These are phyloP conservation scores for Abelmoschus esculentus DNA, from an alignment of 345 rosid species.

Conservation along the genomic window DNA sequence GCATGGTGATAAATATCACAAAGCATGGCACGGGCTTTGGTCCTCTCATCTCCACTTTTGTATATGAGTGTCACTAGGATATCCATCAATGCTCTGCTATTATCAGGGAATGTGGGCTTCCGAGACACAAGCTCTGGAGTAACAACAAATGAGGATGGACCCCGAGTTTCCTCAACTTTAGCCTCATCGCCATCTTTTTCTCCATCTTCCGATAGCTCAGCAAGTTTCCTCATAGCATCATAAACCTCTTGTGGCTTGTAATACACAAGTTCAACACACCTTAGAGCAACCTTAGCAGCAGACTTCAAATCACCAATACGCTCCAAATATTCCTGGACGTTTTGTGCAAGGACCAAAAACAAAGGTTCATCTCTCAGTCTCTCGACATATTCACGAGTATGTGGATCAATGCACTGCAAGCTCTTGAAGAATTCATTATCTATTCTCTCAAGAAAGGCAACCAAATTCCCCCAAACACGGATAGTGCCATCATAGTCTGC, in stretches of 20 bases:
- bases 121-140: slow-evolving; percentile 77
- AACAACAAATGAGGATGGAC: slow-evolving; percentile 58
- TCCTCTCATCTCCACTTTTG: slow-evolving; percentile 85
- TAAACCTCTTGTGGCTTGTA: slow-evolving; percentile 93
- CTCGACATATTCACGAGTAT: slow-evolving; percentile 83
- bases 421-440: slow-evolving; percentile 90
- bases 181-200: slow-evolving; percentile 26
- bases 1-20: no score
- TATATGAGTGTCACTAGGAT: slow-evolving; percentile 76
- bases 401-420: slow-evolving; percentile 90
- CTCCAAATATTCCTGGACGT: slow-evolving; percentile 75
- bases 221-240: slow-evolving; percentile 91
- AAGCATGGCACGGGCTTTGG: slow-evolving; percentile 74
- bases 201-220: slow-evolving; percentile 42
- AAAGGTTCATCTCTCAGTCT: slow-evolving; percentile 84
- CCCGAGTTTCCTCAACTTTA: slow-evolving; percentile 50
- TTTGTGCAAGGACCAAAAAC: slow-evolving; percentile 73
- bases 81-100: slow-evolving; percentile 86
- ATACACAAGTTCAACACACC: slow-evolving; percentile 74
- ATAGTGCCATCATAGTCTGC: slow-evolving; percentile 54
- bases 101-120: slow-evolving; percentile 80
- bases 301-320: slow-evolving; percentile 56
- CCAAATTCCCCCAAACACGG: slow-evolving; percentile 82
- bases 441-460: slow-evolving; percentile 85
- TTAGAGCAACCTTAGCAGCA: slow-evolving; percentile 77